A percentile compares a stretch with the other conserved stretches of the same genome.
Conservation (phyloP, 2,329 filamentous ascomycete genomes). For the Talaromyces sp. region DNA sequence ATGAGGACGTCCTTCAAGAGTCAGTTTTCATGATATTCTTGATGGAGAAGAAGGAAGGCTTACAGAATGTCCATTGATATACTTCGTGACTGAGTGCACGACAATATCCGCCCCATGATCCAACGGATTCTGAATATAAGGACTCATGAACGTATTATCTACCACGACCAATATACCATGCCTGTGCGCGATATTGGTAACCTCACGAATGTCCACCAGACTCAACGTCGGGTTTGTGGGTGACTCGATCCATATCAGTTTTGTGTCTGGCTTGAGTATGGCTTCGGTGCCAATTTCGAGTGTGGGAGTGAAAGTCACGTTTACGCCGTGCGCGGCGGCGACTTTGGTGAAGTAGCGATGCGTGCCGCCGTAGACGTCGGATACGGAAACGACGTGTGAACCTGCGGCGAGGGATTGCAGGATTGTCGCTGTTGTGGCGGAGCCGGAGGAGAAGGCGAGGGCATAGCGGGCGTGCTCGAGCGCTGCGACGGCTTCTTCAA, state of each 20-base stretch:
- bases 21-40: constrained; percentile 10
- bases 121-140: constrained; percentile 94
- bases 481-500: constrained; percentile 84
- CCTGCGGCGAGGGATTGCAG: constrained; percentile 87
- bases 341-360: constrained; percentile 99
- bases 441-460: constrained; percentile 90
- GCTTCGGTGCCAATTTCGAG: constrained; percentile 84
- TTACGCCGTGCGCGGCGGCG: constrained; percentile 86
- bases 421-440: constrained; percentile 87
- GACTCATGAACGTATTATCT: constrained; percentile 96
- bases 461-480: constrained; percentile 91
- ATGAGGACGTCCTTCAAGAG: constrained; percentile 75
- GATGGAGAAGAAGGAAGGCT: constrained; percentile 17
- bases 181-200: constrained; percentile 76
- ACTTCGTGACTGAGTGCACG: constrained; percentile 96
- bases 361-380: constrained; percentile 95
- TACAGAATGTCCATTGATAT: constrained; percentile 89
- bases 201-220: constrained; percentile 85
- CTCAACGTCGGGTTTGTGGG: constrained; percentile 92
- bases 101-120: constrained; percentile 95
- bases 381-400: constrained; percentile 92
- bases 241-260: constrained; percentile 94
- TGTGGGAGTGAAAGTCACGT: constrained; percentile 88
- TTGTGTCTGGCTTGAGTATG: constrained; percentile 84
- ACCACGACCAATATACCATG: constrained; percentile 95